Base-by-base conservation (phyloP, 805 yeast genomes). In the Lachancea lanzarotensis region DNA sequence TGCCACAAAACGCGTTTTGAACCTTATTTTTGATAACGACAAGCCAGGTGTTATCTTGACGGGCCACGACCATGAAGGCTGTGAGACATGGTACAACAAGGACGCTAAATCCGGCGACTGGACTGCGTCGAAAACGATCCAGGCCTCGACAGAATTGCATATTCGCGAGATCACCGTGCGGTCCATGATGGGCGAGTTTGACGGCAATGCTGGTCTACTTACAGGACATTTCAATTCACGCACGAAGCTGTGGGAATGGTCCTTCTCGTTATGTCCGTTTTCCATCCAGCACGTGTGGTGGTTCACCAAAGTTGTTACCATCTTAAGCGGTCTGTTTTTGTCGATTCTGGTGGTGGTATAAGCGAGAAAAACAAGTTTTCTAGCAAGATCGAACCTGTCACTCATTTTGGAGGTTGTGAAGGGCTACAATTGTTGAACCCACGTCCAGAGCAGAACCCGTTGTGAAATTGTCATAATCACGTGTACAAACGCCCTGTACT, bases 51-150 rank as follows among this genome's bases (percentile, higher is more conserved):
- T 91, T 9, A 79, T 93, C 2, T 66, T 91, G 35, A 86, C 96
- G 0, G 98, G 98, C 1, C 98, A 93, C 65, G 98, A 93, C 59
- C 98, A 93, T 59, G 90, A 82, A 52, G 98, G 98, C 1, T 93
- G 98, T 60, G 82, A 79, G 53, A 76, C 81, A 31, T 72, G 74
- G 62, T 87, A 84, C 61, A 78, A 75, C 59, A 70, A 57, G 46
- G 61, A 73, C 40, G 49, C 51, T 8, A 59, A 60, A 1, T 57
- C 59, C 16, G 72, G 71, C 4, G 65, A 68, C 15, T 84, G 95
- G 95, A 42, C 18, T 3, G 84, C 89, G 0, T 62, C 76, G 0
- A 79, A 76, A 50, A 56, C 60, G 3, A 53, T 56, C 2, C 49
- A 22, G 25, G 25, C 49, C n/a, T 48, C 58, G 6, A 59, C 61